Conservation (phyloP, 2,329 filamentous ascomycete genomes). For the Calonectria hongkongensis region DNA sequence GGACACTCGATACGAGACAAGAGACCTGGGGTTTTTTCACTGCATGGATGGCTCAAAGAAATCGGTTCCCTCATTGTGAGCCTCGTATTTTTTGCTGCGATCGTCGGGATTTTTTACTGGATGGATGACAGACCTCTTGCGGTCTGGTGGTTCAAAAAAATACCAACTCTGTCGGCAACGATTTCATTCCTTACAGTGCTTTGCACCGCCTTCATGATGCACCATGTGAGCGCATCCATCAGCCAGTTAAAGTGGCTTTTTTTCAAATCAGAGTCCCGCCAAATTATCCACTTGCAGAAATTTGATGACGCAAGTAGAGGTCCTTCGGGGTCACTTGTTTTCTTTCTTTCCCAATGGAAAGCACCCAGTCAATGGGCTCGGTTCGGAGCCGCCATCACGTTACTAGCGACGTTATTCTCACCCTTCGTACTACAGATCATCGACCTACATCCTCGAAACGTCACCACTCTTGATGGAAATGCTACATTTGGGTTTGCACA, state of each 20-base stretch:
- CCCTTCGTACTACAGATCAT: neutral
- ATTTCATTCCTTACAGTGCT: neutral
- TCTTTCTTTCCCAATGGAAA: neutral
- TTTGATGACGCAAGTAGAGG: constrained; percentile 4
- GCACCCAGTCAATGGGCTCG: neutral
- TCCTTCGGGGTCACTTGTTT: neutral
- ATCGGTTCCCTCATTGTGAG: neutral
- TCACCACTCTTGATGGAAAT: neutral
- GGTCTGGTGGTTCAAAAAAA: neutral
- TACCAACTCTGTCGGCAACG: neutral
- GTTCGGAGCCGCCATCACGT: neutral
- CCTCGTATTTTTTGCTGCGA: rapidly evolving
- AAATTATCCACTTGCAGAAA: neutral
- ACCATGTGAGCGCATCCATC: neutral
- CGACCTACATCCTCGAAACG: neutral
- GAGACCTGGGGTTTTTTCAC: neutral
- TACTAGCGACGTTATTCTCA: neutral
- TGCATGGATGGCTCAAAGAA: neutral
- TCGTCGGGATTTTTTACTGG: neutral
- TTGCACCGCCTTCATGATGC: constrained; percentile 3
- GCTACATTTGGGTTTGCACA: constrained; percentile 1
- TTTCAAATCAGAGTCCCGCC: neutral
- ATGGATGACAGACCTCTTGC: neutral
- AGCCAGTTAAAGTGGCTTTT: constrained; percentile 4
- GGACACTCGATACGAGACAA: neutral